Conservation (phyloP, 225 moss, liverwort and hornwort species). For the Physcomitrium patens region DNA sequence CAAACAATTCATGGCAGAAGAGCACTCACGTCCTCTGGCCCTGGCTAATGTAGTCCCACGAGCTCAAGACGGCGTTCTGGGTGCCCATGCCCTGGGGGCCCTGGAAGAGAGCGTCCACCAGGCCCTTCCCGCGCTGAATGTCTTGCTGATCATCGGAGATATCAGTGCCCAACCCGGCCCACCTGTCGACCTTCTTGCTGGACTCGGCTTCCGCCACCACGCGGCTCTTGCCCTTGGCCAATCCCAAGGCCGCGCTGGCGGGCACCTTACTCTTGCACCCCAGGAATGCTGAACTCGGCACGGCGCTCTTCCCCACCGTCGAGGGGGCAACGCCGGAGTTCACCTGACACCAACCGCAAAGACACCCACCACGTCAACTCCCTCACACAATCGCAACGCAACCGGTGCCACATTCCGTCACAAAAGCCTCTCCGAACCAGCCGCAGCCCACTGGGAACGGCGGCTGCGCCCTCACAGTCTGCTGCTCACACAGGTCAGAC, state of each 20-base stretch:
- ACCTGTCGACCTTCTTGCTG: constrained; percentile 34
- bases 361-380: too few species aligned
- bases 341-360: too few species aligned
- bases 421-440: too few species aligned
- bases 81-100: constrained; percentile 45
- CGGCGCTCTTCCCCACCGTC: neutral
- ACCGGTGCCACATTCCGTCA: too few species aligned
- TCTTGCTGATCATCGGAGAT: constrained; percentile 73
- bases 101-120: constrained; percentile 64
- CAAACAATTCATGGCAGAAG: neutral
- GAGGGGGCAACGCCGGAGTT: too few species aligned
- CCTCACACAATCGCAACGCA: too few species aligned
- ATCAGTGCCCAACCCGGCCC: constrained; percentile 55
- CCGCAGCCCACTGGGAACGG: neutral
- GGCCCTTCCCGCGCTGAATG: constrained; percentile 63
- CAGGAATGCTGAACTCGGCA: constrained; percentile 21
- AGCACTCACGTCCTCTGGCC: constrained; percentile 44
- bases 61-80: constrained; percentile 48
- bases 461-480: neutral
- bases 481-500: neutral
- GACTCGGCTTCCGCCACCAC: constrained; percentile 47
- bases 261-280: constrained; percentile 17
- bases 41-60: constrained; percentile 50
- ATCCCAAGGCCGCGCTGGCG: neutral
- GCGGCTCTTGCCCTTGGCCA: constrained; percentile 21